These are phyloP conservation scores for Trifolium subterraneum DNA, from an alignment of 306 rosid species.

Conservation along the genomic window DNA sequence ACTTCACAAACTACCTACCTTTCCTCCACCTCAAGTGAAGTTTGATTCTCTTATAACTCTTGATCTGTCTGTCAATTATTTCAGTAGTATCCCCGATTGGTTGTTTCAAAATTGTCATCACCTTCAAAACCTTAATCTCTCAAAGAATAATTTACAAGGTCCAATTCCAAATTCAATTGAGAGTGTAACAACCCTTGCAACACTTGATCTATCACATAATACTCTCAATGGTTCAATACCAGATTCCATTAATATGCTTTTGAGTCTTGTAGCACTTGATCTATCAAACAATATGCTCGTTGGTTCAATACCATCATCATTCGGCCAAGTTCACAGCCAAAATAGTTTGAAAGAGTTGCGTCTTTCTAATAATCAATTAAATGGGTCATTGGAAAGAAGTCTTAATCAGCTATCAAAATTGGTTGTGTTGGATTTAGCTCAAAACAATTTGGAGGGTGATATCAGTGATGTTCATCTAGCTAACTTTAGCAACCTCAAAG, in stretches of 20 bases:
- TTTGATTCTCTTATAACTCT: slow-evolving; percentile 18
- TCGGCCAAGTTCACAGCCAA: not conserved
- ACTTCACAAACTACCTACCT: slow-evolving; percentile 2
- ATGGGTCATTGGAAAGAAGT: slow-evolving; percentile 8
- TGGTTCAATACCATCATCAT: slow-evolving; percentile 36
- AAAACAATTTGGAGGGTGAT: slow-evolving; percentile 9
- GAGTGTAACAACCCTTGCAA: not conserved
- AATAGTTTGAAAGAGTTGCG: slow-evolving; percentile 17
- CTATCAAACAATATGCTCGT: slow-evolving; percentile 5
- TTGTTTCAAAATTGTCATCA: slow-evolving; percentile 24
- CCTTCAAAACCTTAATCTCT: slow-evolving; percentile 33
- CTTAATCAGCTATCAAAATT: not conserved
- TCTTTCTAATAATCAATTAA: slow-evolving; percentile 24
- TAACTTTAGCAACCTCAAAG: not conserved
- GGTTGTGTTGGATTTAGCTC: slow-evolving; percentile 11
- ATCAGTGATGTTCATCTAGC: slow-evolving; percentile 14
- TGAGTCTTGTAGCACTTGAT: slow-evolving; percentile 26
- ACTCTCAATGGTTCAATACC: slow-evolving; percentile 15
- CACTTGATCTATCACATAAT: slow-evolving; percentile 31
- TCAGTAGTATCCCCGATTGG: slow-evolving; percentile 12
- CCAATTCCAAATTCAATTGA: slow-evolving; percentile 28
- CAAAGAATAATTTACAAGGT: not conserved
- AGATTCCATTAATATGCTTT: not conserved
- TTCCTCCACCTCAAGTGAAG: not conserved
- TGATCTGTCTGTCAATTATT: slow-evolving; percentile 23